Evolutionary conservation across 495 filamentous ascomycete species (phyloP), one percentile per base, ranked within the genome.

Genomic region (Acidomyces sp.): DNA sequence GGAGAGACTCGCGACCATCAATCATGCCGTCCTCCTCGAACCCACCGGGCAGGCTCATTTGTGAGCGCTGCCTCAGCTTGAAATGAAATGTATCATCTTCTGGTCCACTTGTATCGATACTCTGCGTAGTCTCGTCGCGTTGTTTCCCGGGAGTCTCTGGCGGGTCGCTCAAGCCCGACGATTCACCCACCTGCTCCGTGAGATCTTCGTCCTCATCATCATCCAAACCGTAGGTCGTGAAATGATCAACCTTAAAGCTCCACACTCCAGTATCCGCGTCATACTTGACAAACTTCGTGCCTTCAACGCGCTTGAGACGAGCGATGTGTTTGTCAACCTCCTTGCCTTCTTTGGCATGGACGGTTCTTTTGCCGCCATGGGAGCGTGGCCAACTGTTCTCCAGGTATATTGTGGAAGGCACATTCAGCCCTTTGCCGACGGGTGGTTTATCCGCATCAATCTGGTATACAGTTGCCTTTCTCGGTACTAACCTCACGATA

Each of bases 151-250:
- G 37, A 7, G 43, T 46, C 3, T 11, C 37, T 25, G 43, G 48
- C 5, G 42, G 43, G 19, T 51, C 48, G 34, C 43, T 51, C 7
- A 51, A 30, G 4, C 32, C 37, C n/a, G 32, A 34, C 1, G 43
- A 45, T 11, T 46, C 31, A 23, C 17, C 43, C 5, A 26, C 6
- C 28, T 85, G 80, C 34, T 85, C 79, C 21, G 31, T 20, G 34
- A 39, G 44, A 6, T 51, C 48, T 13, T 45, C 45, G 12, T 76
- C 71, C 25, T 85, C 81, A 32, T 85, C 82, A 48, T 90, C 83
- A 47, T 85, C 80, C 35, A 95, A 67, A n/a, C 78, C 85, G 57
- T 97, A 97, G 6, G 85, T 93, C 12, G 85, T 94, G 60, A 86
- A 97, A 60, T 97, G 90, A 44, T 85, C 75, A 27, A 97, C 90